phyloP scores from a whole-genome alignment of 2,329 filamentous ascomycete genomes.

The Aspergillus fumigatiaffinis region DNA sequence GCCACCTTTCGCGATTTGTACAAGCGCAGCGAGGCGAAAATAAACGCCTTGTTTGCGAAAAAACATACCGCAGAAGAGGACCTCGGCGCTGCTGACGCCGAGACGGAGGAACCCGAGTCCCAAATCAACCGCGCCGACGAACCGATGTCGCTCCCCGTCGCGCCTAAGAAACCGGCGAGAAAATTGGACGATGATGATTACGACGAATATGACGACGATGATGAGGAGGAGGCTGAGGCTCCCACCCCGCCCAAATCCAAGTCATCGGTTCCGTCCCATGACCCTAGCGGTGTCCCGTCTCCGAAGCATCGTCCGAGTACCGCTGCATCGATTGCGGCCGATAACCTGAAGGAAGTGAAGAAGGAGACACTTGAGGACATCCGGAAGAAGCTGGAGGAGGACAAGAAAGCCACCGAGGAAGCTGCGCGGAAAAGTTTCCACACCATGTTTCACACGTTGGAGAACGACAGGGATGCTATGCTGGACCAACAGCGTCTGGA shows the following conservation, averaged over 20 bases:
- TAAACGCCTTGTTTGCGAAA: slow-evolving; percentile 68
- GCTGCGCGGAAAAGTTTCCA: slow-evolving; percentile 87
- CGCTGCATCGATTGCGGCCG: slow-evolving; percentile 59
- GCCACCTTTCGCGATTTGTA: slow-evolving; percentile 74
- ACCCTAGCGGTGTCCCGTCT: slow-evolving; percentile 60
- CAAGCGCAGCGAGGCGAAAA: slow-evolving; percentile 69
- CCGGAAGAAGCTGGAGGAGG: slow-evolving; percentile 88
- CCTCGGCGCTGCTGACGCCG: slow-evolving; percentile 47
- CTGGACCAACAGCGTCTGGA: slow-evolving; percentile 95
- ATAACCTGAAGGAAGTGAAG: slow-evolving; percentile 53
- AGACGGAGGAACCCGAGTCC: slow-evolving; percentile 33
- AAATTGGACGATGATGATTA: slow-evolving; percentile 80
- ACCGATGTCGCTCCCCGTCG: slow-evolving; percentile 41
- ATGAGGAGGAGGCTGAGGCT: slow-evolving; percentile 51
- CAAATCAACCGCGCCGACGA: slow-evolving; percentile 47
- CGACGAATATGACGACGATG: slow-evolving; percentile 61
- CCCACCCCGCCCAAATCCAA: slow-evolving; percentile 52
- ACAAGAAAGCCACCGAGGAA: slow-evolving; percentile 85
- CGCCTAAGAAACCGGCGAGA: slow-evolving; percentile 55
- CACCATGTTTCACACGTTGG: slow-evolving; percentile 89
- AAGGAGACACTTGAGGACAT: slow-evolving; percentile 76
- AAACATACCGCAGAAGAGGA: slow-evolving; percentile 28
- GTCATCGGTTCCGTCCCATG: slow-evolving; percentile 50
- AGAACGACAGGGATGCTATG: slow-evolving; percentile 95
- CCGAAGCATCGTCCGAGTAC: slow-evolving; percentile 66